Evolutionary conservation across 1,284 basidiomycete genomes (phyloP).

Genomic region (Ustilago curta): DNA sequence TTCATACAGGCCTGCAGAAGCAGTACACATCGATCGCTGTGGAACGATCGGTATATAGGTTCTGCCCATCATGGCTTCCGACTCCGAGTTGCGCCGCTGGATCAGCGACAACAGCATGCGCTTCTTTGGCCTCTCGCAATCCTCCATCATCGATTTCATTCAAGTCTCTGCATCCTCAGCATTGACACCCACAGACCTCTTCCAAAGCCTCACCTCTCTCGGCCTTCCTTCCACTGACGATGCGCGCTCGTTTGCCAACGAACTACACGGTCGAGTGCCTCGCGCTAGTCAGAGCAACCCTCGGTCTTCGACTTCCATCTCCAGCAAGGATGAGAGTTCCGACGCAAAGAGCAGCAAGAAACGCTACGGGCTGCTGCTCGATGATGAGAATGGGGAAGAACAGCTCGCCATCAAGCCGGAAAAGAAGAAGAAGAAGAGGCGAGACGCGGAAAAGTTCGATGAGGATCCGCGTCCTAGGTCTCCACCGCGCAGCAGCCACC

Average conservation of each 20-base stretch:
- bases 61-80: conserved; percentile 14
- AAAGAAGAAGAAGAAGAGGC: conserved; percentile 73
- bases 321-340: neutral
- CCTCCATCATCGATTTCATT: conserved; percentile 60
- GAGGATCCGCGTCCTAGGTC: conserved; percentile 37
- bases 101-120: conserved; percentile 62
- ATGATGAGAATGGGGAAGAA: conserved; percentile 52
- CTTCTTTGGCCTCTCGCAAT: conserved; percentile 64
- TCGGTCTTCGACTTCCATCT: conserved; percentile 71
- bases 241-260: conserved; percentile 81
- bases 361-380: conserved; percentile 57
- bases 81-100: conserved; percentile 57
- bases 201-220: conserved; percentile 78
- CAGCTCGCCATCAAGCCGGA: conserved; percentile 62
- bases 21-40: neutral
- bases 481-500: neutral
- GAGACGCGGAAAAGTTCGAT: conserved; percentile 80
- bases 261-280: conserved; percentile 82
- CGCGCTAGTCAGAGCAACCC: conserved; percentile 74
- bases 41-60: neutral
- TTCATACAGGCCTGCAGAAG: too few relatives aligned
- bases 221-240: conserved; percentile 84
- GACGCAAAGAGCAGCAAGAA: conserved; percentile 40
- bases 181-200: conserved; percentile 83
- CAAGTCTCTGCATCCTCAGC: conserved; percentile 76